Evolutionary conservation across 495 filamentous ascomycete species (phyloP).

Genomic region (Cudoniella acicularis): DNA sequence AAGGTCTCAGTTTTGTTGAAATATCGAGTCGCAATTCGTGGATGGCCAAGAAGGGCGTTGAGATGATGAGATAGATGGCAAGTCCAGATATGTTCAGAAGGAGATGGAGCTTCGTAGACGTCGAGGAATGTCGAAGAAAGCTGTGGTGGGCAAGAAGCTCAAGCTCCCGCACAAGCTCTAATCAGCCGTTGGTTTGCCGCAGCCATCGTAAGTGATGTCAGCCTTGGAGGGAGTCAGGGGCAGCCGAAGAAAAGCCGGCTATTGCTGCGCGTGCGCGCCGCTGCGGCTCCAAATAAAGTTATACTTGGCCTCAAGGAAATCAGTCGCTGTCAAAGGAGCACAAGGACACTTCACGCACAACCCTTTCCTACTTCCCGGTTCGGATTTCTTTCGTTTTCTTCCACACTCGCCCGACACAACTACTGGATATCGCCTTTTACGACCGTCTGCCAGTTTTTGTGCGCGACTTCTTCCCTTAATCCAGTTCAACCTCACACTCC

Average conservation of each 20-base stretch:
- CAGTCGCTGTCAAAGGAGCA: background rate
- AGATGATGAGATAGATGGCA: background rate
- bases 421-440: background rate
- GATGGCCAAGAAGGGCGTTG: background rate
- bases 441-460: no score
- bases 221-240: background rate
- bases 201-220: constrained; percentile 1
- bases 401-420: background rate
- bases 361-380: background rate
- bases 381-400: background rate
- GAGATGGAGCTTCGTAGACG: background rate
- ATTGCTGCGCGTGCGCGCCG: background rate
- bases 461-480: background rate
- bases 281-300: background rate
- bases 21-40: background rate
- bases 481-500: background rate
- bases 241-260: no score
- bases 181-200: background rate
- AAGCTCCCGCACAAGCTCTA: background rate
- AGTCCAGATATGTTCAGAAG: background rate
- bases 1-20: background rate
- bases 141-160: background rate
- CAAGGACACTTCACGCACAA: background rate
- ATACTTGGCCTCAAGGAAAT: constrained; percentile 4
- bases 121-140: background rate